Base-by-base conservation (phyloP, 2,329 filamentous ascomycete species). In the Ophiostoma australiae region DNA sequence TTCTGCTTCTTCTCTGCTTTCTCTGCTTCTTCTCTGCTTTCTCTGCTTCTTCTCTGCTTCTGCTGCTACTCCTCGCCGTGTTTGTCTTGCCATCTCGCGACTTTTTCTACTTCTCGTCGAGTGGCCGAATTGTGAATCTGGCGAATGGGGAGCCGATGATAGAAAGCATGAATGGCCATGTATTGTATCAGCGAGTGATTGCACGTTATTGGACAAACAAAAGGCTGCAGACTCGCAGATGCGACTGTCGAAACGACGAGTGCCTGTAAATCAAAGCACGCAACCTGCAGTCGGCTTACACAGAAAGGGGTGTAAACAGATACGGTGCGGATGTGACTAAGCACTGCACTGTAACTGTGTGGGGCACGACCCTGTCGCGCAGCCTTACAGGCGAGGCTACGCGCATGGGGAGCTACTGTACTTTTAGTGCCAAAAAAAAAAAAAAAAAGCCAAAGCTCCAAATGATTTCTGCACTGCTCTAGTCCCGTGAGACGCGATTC, bases 371-470 rank as follows among this genome's bases (percentile, higher is more conserved):
- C 27, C 27, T 23, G 4, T 35, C 61, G 17, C 63, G 63, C 63
- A 66, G 63, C 63, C 63, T 66, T 66, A 66, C 35, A 39, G 63
- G 35, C 63, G 63, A 66, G 63, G 63, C 63, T 66, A 66, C 63
- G 63, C 63, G 63, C 17, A 39, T 39, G 35, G 20, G n/a, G 35
- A 66, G 35, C n/a, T 10, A 66, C 39, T 41, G 39, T 41, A 41
- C 39, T 41, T 31, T 31, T 31, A 31, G 27, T 31, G 27, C 27
- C 3, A 31, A 66, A 66, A 41, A 66, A 66, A 63, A 63, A 63
- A 63, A 35, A 63, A 63, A 63, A 63, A 63, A 63, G 31, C 27
- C 31, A 33, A 17, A 31, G 58, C 58, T 63, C 4, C 17, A 48
- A 48, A 35, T 39, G 27, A 63, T 33, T 65, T 65, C 61, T 65